Conservation (phyloP, 2,329 filamentous ascomycete species). For the Aspergillus neotritici region DNA sequence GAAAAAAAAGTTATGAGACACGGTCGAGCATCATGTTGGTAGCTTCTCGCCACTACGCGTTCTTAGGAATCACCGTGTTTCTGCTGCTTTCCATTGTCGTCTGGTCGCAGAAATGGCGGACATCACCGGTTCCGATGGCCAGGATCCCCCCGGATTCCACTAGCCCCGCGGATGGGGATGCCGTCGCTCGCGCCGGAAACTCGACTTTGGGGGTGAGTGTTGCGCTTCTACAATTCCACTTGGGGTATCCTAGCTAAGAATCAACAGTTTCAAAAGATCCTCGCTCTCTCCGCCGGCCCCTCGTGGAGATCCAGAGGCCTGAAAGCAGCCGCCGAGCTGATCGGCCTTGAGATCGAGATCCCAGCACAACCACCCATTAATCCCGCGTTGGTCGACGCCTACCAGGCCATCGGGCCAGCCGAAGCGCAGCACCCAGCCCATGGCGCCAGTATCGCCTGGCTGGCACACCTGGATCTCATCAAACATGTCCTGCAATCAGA, state of each 20-base stretch:
- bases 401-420: slow-evolving; percentile 18
- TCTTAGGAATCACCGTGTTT: too few species aligned
- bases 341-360: slow-evolving; percentile 27
- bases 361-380: slow-evolving; percentile 30
- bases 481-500: slow-evolving; percentile 15
- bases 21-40: too few species aligned
- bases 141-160: too few species aligned
- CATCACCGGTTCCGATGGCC: too few species aligned
- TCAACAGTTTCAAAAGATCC: slow-evolving; percentile 22
- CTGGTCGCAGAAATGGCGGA: too few species aligned
- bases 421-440: slow-evolving; percentile 5
- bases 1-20: too few species aligned
- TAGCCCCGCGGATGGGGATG: too few species aligned
- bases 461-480: slow-evolving; percentile 37
- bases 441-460: slow-evolving; percentile 35
- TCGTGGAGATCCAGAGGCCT: slow-evolving; percentile 36
- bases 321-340: slow-evolving; percentile 29
- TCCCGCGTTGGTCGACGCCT: slow-evolving; percentile 23
- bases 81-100: too few species aligned
- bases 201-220: slow-evolving; percentile 6
- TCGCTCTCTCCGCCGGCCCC: slow-evolving; percentile 28
- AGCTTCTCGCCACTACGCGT: too few species aligned
- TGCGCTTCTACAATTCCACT: neutral
- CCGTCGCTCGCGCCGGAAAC: slow-evolving; percentile 1
- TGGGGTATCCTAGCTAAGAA: too few species aligned